Conservation (phyloP, 345 rosid species). For the Pistacia atlantica region DNA sequence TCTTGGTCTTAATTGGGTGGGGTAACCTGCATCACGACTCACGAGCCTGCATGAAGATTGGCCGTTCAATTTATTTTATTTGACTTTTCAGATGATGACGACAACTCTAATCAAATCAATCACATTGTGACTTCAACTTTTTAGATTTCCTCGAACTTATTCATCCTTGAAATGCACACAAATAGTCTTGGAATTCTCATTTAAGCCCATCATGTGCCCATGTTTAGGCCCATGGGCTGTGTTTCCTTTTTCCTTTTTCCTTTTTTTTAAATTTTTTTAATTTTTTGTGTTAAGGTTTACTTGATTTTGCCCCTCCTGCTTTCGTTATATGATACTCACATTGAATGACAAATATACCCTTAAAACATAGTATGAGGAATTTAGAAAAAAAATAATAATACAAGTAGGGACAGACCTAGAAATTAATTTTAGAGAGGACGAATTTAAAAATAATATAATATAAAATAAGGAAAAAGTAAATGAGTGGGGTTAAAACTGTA, state of each 20-base stretch:
- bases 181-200: slow-evolving; percentile 11
- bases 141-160: slow-evolving; percentile 20
- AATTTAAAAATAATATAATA: too few species aligned
- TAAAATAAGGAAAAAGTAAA: too few species aligned
- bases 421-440: too few species aligned
- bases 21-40: slow-evolving; percentile 25
- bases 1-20: slow-evolving; percentile 19
- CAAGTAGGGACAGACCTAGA: too few species aligned
- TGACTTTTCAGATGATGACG: slow-evolving; percentile 10
- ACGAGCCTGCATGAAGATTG: slow-evolving; percentile 17
- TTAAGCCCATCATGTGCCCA: slow-evolving; percentile 15
- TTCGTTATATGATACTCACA: too few species aligned
- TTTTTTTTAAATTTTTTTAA: background rate
- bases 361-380: too few species aligned
- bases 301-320: too few species aligned
- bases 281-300: background rate
- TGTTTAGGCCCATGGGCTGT: slow-evolving; percentile 30
- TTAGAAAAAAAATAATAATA: too few species aligned
- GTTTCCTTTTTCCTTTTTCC: too few species aligned
- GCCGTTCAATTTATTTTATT: background rate
- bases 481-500: too few species aligned
- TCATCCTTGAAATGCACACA: slow-evolving; percentile 18
- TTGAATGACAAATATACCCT: too few species aligned
- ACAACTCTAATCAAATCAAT: slow-evolving; percentile 24
- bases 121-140: background rate